Conservation (phyloP, 805 yeast genomes). For the Pichia rugopelliculosa region DNA sequence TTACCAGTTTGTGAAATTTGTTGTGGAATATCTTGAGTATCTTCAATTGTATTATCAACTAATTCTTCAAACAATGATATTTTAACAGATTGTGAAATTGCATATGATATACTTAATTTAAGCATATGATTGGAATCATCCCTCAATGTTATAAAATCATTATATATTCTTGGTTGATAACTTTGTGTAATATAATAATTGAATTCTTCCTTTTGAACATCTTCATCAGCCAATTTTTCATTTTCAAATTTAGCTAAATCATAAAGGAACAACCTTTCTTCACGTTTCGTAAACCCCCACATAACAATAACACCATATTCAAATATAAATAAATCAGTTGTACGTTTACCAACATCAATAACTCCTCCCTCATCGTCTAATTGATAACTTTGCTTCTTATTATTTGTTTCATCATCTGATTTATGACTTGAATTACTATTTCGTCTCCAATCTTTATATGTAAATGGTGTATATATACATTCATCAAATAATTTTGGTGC, state of each 20-base stretch:
- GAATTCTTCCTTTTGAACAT: slow-evolving; percentile 90
- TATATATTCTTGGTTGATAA: slow-evolving; percentile 92
- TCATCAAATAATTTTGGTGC: slow-evolving; percentile 89
- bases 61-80: slow-evolving; percentile 92
- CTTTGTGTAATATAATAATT: slow-evolving; percentile 90
- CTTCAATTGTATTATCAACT: slow-evolving; percentile 94
- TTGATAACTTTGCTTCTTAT: slow-evolving; percentile 37
- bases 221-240: slow-evolving; percentile 86
- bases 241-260: slow-evolving; percentile 88
- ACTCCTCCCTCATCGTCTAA: slow-evolving; percentile 95
- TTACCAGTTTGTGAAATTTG: slow-evolving; percentile 93
- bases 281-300: slow-evolving; percentile 89
- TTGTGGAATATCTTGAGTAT: slow-evolving; percentile 94
- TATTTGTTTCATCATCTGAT: slow-evolving; percentile 4
- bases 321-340: slow-evolving; percentile 78
- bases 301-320: slow-evolving; percentile 96
- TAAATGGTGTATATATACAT: slow-evolving; percentile 88
- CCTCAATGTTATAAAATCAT: slow-evolving; percentile 87
- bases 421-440: slow-evolving; percentile 15
- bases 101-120: slow-evolving; percentile 89
- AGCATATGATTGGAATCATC: slow-evolving; percentile 89
- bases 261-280: slow-evolving; percentile 71
- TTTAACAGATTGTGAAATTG: slow-evolving; percentile 91
- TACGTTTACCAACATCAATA: slow-evolving; percentile 72
- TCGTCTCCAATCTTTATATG: slow-evolving; percentile 71